Evolutionary conservation across 495 filamentous ascomycete species (phyloP).

Genomic region (Letharia lupina): DNA sequence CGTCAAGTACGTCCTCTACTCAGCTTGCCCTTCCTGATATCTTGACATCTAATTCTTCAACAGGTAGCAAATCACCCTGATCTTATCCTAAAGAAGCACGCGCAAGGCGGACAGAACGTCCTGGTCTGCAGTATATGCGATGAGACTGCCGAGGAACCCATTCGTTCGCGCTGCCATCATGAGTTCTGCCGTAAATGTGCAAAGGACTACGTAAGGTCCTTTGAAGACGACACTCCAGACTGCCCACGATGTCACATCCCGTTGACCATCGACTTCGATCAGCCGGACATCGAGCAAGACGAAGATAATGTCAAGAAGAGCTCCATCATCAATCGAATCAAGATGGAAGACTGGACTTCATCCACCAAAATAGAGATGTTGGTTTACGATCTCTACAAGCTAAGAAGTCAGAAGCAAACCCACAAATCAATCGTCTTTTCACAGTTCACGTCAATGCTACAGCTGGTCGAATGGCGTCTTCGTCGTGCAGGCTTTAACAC

Average conservation of each 20-base stretch:
- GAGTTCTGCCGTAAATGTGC: slow-evolving; percentile 91
- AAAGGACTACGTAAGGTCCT: slow-evolving; percentile 70
- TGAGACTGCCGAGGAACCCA: slow-evolving; percentile 88
- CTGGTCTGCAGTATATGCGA: slow-evolving; percentile 91
- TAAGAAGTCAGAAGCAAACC: slow-evolving; percentile 81
- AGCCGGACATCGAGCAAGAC: slow-evolving; percentile 87
- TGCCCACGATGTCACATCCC: slow-evolving; percentile 90
- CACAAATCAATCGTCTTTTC: slow-evolving; percentile 79
- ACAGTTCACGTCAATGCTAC: slow-evolving; percentile 65
- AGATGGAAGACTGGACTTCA: slow-evolving; percentile 95
- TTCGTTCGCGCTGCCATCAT: slow-evolving; percentile 83
- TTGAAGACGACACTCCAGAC: slow-evolving; percentile 53
- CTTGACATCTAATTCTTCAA: background rate
- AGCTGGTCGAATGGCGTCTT: slow-evolving; percentile 88
- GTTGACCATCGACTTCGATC: slow-evolving; percentile 82
- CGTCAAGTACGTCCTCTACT: slow-evolving; percentile 55
- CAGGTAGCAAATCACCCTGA: slow-evolving; percentile 77
- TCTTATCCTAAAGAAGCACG: slow-evolving; percentile 79
- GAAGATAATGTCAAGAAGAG: slow-evolving; percentile 76
- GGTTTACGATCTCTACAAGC: slow-evolving; percentile 81
- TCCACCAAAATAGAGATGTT: slow-evolving; percentile 97
- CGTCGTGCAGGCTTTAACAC: slow-evolving; percentile 92
- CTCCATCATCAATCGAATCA: slow-evolving; percentile 93
- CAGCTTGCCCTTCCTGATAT: background rate
- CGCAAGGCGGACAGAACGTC: slow-evolving; percentile 77